Evolutionary conservation across 2,329 filamentous ascomycete genomes (phyloP).

Genomic region (Chaetomium globosum): DNA sequence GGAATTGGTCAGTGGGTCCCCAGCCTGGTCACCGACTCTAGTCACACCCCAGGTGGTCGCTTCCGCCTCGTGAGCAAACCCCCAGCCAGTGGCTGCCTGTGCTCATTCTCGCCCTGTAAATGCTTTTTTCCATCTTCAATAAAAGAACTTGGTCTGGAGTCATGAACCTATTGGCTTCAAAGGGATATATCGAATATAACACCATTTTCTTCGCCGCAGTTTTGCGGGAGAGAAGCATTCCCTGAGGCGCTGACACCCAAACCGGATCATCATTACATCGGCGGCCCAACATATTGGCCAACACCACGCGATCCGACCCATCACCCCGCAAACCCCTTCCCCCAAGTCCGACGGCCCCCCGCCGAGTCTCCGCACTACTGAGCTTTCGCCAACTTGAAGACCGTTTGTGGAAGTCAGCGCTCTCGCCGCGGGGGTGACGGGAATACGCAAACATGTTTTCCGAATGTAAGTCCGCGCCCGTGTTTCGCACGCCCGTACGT

Average conservation of each 20-base stretch:
- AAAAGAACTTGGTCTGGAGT: conserved; percentile 11
- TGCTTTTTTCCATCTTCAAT: conserved; percentile 17
- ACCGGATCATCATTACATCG: conserved; percentile 30
- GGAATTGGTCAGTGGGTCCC: conserved; percentile 25
- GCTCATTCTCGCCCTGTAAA: conserved; percentile 17
- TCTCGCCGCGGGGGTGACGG: conserved; percentile 34
- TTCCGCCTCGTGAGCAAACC: conserved; percentile 30
- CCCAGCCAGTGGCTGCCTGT: conserved; percentile 28
- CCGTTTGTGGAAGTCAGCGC: conserved; percentile 24
- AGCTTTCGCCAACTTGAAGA: background rate
- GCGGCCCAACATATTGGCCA: conserved; percentile 23
- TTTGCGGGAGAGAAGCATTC: conserved; percentile 1
- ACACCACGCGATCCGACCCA: conserved; percentile 6
- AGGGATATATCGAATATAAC: conserved; percentile 2
- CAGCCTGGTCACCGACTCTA: conserved; percentile 28
- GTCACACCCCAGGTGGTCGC: conserved; percentile 28
- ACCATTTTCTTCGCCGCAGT: background rate
- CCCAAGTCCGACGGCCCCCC: background rate
- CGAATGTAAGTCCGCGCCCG: conserved; percentile 71
- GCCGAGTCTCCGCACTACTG: background rate
- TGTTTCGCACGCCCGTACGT: background rate
- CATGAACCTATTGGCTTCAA: background rate
- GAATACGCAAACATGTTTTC: conserved; percentile 68
- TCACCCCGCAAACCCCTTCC: conserved; percentile 18
- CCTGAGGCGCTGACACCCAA: conserved; percentile 1